phyloP scores from a whole-genome alignment of 805 yeast genomes.

The Citeromyces matritensis region DNA sequence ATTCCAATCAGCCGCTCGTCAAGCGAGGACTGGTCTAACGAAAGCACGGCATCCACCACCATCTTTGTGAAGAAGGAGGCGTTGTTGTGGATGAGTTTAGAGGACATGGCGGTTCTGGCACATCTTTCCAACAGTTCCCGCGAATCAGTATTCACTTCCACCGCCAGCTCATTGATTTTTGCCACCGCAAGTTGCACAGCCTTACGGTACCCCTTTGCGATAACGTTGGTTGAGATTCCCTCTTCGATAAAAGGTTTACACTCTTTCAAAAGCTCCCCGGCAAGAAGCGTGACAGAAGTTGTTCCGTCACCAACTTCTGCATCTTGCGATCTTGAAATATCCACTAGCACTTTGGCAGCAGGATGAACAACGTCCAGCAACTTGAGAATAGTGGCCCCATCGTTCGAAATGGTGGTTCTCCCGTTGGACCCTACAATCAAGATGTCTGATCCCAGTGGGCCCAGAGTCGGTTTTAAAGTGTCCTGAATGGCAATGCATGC shows the following conservation, averaged over 20 bases:
- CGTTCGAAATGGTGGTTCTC: constrained; percentile 90
- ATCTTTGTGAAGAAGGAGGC: constrained; percentile 83
- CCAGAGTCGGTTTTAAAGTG: constrained; percentile 85
- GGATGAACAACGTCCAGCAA: constrained; percentile 94
- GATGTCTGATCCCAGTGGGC: constrained; percentile 95
- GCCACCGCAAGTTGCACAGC: constrained; percentile 70
- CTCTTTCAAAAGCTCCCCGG: constrained; percentile 90
- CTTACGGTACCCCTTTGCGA: constrained; percentile 73
- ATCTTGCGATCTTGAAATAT: constrained; percentile 90
- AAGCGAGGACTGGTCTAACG: constrained; percentile 71
- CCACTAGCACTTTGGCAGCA: constrained; percentile 92
- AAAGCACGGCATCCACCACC: constrained; percentile 91
- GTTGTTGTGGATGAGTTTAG: constrained; percentile 81
- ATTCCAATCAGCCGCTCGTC: constrained; percentile 89
- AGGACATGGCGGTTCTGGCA: constrained; percentile 96
- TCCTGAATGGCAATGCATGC: constrained; percentile 97
- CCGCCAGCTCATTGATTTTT: constrained; percentile 60
- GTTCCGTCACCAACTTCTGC: constrained; percentile 99
- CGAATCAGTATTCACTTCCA: constrained; percentile 44
- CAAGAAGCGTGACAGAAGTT: constrained; percentile 85
- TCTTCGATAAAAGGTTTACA: constrained; percentile 87
- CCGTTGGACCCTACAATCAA: constrained; percentile 74
- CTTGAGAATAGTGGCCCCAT: constrained; percentile 92
- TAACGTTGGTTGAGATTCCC: constrained; percentile 84
- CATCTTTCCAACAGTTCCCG: constrained; percentile 76